A percentile compares a stretch with the other conserved stretches of the same genome.
Conservation (phyloP, 768 basidiomycete species). For the Tulasnella sp. region DNA sequence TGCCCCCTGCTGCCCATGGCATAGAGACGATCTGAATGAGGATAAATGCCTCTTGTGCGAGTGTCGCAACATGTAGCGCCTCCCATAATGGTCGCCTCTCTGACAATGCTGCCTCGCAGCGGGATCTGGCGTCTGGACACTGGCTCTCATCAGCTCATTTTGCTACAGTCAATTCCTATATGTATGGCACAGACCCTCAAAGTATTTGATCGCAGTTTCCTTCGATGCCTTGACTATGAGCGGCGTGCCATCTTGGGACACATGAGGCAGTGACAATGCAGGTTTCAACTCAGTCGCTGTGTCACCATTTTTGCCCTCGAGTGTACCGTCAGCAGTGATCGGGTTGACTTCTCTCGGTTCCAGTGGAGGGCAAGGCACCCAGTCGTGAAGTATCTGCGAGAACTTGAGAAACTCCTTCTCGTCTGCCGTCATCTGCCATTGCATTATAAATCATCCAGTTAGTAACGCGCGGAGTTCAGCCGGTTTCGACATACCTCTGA, state of each 20-base stretch:
- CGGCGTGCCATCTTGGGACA: constrained; percentile 37
- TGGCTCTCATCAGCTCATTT: background rate
- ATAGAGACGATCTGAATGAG: constrained; percentile 43
- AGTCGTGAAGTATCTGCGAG: constrained; percentile 16
- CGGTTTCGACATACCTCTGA: constrained; percentile 25
- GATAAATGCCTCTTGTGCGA: constrained; percentile 56
- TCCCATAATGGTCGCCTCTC: constrained; percentile 37
- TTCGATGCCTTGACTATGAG: constrained; percentile 30
- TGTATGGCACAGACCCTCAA: constrained; percentile 39
- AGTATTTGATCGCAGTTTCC: constrained; percentile 41
- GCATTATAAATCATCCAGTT: background rate
- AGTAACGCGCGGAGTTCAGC: background rate
- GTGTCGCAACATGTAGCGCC: constrained; percentile 57
- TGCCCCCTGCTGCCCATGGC: constrained; percentile 59
- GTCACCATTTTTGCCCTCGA: background rate
- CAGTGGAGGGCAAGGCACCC: constrained; percentile 10
- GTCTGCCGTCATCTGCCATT: constrained; percentile 14
- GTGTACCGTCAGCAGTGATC: background rate
- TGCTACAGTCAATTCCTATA: too few relatives aligned
- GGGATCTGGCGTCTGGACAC: constrained; percentile 17
- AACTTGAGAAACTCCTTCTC: constrained; percentile 16
- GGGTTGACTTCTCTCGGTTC: constrained; percentile 1
- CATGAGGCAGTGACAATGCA: constrained; percentile 50
- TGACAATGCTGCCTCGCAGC: constrained; percentile 37
- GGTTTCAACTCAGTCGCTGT: constrained; percentile 14